A percentile compares a stretch with the other conserved stretches of the same genome.
These are phyloP conservation scores for Penicillium verhagenii DNA, from an alignment of 495 filamentous ascomycete species.

Conservation along the genomic window DNA sequence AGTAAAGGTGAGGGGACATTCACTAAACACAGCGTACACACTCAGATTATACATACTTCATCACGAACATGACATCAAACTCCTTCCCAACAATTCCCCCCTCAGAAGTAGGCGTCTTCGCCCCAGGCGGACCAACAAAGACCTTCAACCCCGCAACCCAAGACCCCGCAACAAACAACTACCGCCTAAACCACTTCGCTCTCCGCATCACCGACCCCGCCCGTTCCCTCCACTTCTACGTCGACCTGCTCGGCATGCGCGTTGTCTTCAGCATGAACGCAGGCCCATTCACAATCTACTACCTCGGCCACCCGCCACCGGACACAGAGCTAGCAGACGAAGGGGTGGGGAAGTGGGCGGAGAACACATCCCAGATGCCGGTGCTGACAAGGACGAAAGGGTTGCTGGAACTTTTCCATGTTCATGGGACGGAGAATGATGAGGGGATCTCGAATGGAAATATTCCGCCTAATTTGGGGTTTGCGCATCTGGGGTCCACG, in stretches of 20 bases:
- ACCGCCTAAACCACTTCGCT: conserved; percentile 47
- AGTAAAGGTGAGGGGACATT: too few relatives aligned
- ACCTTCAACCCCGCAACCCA: conserved; percentile 25
- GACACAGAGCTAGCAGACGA: conserved; percentile 3
- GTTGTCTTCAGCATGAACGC: conserved; percentile 47
- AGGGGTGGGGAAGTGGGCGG: conserved; percentile 27
- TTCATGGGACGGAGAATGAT: conserved; percentile 32
- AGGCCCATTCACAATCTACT: conserved; percentile 44
- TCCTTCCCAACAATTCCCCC: conserved; percentile 10
- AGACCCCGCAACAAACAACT: conserved; percentile 34
- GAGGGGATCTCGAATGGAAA: conserved; percentile 28
- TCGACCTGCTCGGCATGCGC: conserved; percentile 48
- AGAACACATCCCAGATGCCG: conserved; percentile 18
- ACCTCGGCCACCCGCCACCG: conserved; percentile 39
- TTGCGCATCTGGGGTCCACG: conserved; percentile 42
- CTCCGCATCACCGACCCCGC: conserved; percentile 40
- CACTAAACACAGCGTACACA: too few relatives aligned
- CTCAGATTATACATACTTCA: background rate
- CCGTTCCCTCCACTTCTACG: conserved; percentile 45
- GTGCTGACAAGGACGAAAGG: conserved; percentile 30
- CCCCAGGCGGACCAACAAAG: conserved; percentile 29
- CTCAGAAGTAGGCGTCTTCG: conserved; percentile 28
- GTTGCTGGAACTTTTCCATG: conserved; percentile 36
- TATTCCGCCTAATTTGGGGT: conserved; percentile 34
- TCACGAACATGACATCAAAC: conserved; percentile 6